Percentiles rank a stretch among this genome's conserved stretches.
Conservation (phyloP, 176 grass and related monocot genomes). For the Juncus effusus region DNA sequence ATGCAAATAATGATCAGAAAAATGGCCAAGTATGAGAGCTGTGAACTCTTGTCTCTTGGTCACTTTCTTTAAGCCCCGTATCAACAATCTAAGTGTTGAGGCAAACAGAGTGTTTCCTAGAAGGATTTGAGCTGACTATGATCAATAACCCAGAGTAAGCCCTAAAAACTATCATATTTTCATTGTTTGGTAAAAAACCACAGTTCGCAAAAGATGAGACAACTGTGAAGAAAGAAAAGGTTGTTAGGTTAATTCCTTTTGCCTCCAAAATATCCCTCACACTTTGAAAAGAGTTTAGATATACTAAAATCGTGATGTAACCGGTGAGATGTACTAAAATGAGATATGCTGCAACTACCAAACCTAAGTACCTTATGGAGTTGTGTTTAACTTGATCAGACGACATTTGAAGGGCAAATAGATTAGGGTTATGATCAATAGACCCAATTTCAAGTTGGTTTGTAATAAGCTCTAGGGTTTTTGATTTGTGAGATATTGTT, state of each 20-base stretch:
- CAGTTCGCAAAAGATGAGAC: constrained; percentile 66
- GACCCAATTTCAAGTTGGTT: constrained; percentile 35
- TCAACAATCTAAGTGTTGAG: constrained; percentile 35
- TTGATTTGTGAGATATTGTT: not conserved
- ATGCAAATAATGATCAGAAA: constrained; percentile 58
- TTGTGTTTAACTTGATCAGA: constrained; percentile 12
- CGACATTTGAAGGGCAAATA: not conserved
- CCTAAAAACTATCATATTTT: constrained; percentile 67
- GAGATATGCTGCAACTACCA: constrained; percentile 44
- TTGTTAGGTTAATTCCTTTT: constrained; percentile 44
- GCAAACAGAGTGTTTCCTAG: constrained; percentile 73
- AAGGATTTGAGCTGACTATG: constrained; percentile 46
- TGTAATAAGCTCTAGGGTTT: constrained; percentile 21
- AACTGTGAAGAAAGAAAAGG: constrained; percentile 61
- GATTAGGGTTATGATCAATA: not conserved
- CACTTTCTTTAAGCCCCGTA: constrained; percentile 31
- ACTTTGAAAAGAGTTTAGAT: constrained; percentile 31
- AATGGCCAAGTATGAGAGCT: constrained; percentile 43
- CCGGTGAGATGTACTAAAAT: constrained; percentile 39
- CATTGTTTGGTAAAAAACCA: constrained; percentile 65
- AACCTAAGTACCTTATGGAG: constrained; percentile 22
- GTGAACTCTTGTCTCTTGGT: constrained; percentile 41
- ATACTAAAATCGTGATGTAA: constrained; percentile 41
- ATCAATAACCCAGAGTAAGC: constrained; percentile 57
- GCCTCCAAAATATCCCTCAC: constrained; percentile 31